Conservation (phyloP, 352 stramenopile species). For the Phytophthora rubi region DNA sequence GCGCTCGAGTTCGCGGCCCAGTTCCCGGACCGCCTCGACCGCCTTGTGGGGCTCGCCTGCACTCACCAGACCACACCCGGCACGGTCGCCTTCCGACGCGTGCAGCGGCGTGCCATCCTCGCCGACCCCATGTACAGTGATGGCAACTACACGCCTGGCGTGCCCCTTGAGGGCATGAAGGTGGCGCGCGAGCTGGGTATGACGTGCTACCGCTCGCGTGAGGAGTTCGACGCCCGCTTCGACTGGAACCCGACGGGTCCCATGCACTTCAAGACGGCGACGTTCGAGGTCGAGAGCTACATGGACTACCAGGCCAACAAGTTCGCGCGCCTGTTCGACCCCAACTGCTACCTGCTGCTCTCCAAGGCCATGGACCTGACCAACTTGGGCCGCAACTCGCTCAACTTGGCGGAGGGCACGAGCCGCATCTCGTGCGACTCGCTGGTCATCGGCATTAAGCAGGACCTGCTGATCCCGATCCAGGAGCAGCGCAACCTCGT, state of each 20-base stretch:
- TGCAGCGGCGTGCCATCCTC: background rate
- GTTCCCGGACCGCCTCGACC: background rate
- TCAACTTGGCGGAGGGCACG: background rate
- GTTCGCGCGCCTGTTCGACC: background rate
- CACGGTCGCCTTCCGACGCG: background rate
- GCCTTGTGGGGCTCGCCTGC: background rate
- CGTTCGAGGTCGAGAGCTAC: slow-evolving; percentile 1
- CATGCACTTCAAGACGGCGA: background rate
- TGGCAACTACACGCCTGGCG: background rate
- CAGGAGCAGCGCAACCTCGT: background rate
- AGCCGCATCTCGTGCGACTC: background rate
- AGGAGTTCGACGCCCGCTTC: slow-evolving; percentile 1
- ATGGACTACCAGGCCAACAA: slow-evolving; percentile 1
- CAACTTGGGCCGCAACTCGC: background rate
- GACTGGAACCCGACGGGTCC: background rate
- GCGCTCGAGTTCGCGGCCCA: background rate
- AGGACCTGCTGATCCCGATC: slow-evolving; percentile 1
- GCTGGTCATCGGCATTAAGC: background rate
- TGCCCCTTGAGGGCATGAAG: background rate
- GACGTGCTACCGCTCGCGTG: background rate
- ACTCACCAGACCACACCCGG: background rate
- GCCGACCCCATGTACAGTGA: background rate
- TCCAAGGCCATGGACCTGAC: background rate
- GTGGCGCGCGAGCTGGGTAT: background rate
- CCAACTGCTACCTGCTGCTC: slow-evolving; percentile 1